Evolutionary conservation across 768 basidiomycete genomes (phyloP).

Genomic region (Mycena galericulata): DNA sequence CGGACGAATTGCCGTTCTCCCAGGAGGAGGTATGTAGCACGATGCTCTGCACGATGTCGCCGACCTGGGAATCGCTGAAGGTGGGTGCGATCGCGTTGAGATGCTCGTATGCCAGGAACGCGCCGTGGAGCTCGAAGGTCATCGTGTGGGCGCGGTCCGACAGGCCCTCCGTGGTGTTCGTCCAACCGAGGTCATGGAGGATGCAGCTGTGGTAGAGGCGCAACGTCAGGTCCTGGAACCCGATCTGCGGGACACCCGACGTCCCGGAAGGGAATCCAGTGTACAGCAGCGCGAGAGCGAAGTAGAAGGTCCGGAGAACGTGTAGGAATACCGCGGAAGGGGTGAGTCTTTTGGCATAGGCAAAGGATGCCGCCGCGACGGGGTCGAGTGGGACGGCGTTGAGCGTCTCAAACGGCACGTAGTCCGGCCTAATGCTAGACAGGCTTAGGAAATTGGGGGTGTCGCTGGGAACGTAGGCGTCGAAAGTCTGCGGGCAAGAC

Average conservation of each 20-base stretch:
- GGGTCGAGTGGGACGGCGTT: background rate
- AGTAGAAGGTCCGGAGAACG: conserved; percentile 9
- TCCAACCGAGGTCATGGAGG: conserved; percentile 13
- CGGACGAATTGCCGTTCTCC: conserved; percentile 3
- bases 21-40: background rate
- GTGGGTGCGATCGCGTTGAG: background rate
- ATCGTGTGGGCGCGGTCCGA: background rate
- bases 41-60: too few relatives aligned
- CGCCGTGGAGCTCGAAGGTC: conserved; percentile 6
- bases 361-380: background rate
- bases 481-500: background rate
- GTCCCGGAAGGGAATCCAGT: conserved; percentile 11
- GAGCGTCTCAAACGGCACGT: conserved; percentile 1
- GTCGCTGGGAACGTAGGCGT: too few relatives aligned
- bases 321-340: background rate
- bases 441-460: background rate
- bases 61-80: conserved; percentile 43
- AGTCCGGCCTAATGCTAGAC: background rate
- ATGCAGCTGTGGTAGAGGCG: conserved; percentile 11
- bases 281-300: conserved; percentile 2
- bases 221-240: background rate
- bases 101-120: conserved; percentile 9
- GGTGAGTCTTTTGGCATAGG: conserved; percentile 8
- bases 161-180: background rate
- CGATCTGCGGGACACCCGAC: conserved; percentile 8